These are phyloP conservation scores for Rhizophagus sp. DNA, from an alignment of 192 early-diverging fungal genomes.

Conservation along the genomic window DNA sequence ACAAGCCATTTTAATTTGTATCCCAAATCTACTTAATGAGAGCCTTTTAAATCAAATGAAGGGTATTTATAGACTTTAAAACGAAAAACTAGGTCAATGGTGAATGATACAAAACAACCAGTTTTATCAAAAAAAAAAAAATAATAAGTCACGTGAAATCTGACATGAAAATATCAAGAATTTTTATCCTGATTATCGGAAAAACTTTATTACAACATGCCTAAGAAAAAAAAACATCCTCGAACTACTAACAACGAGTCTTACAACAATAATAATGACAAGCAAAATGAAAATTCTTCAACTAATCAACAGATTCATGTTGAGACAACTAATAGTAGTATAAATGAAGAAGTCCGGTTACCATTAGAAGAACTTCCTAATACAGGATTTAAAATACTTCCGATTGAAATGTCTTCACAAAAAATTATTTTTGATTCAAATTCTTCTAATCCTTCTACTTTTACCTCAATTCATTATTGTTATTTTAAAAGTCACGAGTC, in stretches of 20 bases:
- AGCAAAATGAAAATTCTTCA: neutral
- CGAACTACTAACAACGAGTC: neutral
- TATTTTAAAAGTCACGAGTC: conserved; percentile 47
- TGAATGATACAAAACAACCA: too few species aligned
- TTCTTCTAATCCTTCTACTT: neutral
- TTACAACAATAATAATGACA: neutral
- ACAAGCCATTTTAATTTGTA: too few species aligned
- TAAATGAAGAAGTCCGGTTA: neutral
- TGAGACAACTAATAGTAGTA: neutral
- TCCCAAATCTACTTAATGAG: too few species aligned
- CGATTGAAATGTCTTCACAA: neutral
- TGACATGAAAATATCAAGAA: too few species aligned
- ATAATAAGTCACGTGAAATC: too few species aligned
- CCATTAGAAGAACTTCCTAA: neutral
- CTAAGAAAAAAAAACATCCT: neutral
- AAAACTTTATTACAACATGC: neutral
- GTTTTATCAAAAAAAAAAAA: too few species aligned
- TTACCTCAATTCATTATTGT: conserved; percentile 33
- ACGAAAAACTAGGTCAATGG: too few species aligned
- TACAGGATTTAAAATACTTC: neutral
- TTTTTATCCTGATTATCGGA: neutral
- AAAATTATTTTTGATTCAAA: too few species aligned
- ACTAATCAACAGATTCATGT: neutral
- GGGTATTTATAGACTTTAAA: too few species aligned
- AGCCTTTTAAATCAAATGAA: too few species aligned